phyloP scores from a whole-genome alignment of 176 grass and related monocot genomes.

The Otatea glauca region DNA sequence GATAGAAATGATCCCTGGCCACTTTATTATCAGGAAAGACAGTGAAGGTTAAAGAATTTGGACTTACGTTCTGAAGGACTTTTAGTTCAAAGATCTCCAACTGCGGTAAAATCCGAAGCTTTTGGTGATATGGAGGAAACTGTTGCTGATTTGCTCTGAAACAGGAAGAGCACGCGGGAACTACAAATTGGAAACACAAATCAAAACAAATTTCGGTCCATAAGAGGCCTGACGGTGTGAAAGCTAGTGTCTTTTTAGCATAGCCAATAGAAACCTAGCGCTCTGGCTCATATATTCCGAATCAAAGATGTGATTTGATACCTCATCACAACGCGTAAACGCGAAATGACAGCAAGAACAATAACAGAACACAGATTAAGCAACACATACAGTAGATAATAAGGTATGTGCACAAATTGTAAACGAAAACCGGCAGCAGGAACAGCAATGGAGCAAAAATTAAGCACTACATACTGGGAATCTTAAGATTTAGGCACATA shows the following conservation, averaged over 20 bases:
- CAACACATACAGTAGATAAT: not conserved
- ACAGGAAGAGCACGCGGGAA: not conserved
- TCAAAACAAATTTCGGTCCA: not conserved
- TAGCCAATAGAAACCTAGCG: not conserved
- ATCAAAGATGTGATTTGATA: not conserved
- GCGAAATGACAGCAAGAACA: conserved; percentile 6
- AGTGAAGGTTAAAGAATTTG: too few species aligned
- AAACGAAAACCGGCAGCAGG: conserved; percentile 3
- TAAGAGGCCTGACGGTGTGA: not conserved
- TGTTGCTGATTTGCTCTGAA: conserved; percentile 12
- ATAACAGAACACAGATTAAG: not conserved
- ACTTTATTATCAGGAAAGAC: not conserved
- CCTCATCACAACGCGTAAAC: not conserved
- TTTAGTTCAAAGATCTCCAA: not conserved
- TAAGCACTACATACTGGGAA: not conserved
- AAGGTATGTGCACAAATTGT: too few species aligned
- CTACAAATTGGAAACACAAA: not conserved
- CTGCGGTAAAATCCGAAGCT: not conserved
- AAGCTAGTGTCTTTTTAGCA: not conserved
- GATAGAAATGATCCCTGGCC: not conserved
- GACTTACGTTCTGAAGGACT: not conserved
- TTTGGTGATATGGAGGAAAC: not conserved
- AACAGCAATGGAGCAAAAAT: not conserved
- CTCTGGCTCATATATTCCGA: not conserved
- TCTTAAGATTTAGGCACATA: conserved; percentile 4